Conservation (phyloP, 768 basidiomycete genomes). For the Xerocomellus amylosporus region DNA sequence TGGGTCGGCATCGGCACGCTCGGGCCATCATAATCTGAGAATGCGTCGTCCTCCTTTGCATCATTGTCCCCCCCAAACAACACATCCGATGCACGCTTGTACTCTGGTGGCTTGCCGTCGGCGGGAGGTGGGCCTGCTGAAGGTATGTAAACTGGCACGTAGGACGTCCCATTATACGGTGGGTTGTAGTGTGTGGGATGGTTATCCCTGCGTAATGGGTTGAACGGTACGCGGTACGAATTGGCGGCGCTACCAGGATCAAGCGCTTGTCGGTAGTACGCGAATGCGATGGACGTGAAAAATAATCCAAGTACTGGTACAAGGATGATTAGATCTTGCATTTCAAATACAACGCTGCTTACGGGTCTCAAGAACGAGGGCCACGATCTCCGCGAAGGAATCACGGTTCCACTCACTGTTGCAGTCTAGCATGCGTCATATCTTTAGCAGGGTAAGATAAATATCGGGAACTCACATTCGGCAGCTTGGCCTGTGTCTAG, state of each 20-base stretch:
- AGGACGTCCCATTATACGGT: conserved; percentile 43
- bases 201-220: conserved; percentile 36
- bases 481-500: conserved; percentile 41
- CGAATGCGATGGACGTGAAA: conserved; percentile 65
- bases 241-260: conserved; percentile 64
- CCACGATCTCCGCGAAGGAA: conserved; percentile 67
- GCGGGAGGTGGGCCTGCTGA: conserved; percentile 50
- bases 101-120: conserved; percentile 50
- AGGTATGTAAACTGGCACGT: conserved; percentile 42
- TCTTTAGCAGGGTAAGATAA: not conserved
- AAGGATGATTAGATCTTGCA: not conserved
- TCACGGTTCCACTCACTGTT: conserved; percentile 53
- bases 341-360: conserved; percentile 22
- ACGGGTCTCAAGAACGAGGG: conserved; percentile 60
- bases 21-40: conserved; percentile 46
- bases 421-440: conserved; percentile 52
- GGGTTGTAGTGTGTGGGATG: conserved; percentile 57
- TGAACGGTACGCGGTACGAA: conserved; percentile 41
- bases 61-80: conserved; percentile 29
- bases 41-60: conserved; percentile 49
- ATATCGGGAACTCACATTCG: conserved; percentile 39
- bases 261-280: conserved; percentile 71
- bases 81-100: conserved; percentile 38
- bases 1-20: conserved; percentile 34
- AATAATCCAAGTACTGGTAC: conserved; percentile 52